These are phyloP conservation scores for Aspergillus viridinutans DNA, from an alignment of 2,329 filamentous ascomycete genomes.

Conservation along the genomic window DNA sequence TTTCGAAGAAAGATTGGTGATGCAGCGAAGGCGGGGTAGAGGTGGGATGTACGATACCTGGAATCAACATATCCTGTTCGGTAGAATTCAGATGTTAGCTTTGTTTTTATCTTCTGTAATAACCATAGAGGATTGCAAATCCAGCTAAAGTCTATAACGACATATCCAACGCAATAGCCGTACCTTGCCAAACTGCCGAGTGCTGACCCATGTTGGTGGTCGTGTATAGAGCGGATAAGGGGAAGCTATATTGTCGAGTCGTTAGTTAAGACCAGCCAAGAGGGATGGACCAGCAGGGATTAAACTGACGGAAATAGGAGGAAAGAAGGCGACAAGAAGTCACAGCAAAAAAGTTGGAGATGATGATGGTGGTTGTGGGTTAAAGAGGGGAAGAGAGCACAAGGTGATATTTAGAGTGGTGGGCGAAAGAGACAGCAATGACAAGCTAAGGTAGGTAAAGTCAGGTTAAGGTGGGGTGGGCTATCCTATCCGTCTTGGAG, in stretches of 20 bases:
- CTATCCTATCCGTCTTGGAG: background rate
- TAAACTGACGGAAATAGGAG: background rate
- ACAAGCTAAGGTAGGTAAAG: conserved; percentile 4
- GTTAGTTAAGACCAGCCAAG: background rate
- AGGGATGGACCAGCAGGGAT: background rate
- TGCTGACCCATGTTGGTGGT: conserved; percentile 31
- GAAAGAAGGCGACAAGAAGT: conserved; percentile 3
- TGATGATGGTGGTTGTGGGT: background rate
- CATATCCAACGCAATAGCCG: background rate
- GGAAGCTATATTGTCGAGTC: background rate
- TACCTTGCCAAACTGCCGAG: conserved; percentile 37
- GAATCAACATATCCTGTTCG: conserved; percentile 57
- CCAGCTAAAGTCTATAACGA: background rate
- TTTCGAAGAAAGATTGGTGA: conserved; percentile 9
- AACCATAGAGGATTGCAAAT: background rate
- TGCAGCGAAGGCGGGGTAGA: conserved; percentile 9
- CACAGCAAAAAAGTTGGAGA: conserved; percentile 2
- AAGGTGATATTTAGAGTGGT: conserved; percentile 9
- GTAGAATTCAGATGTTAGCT: conserved; percentile 14
- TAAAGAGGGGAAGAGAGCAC: background rate
- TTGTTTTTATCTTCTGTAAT: background rate
- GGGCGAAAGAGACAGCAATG: conserved; percentile 8
- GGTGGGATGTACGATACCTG: conserved; percentile 45
- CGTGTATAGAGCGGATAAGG: conserved; percentile 9
- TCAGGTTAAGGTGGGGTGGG: background rate